A percentile compares a stretch with the other conserved stretches of the same genome.
Conservation (phyloP, 768 basidiomycete genomes). For the Tylopilus intermedius region DNA sequence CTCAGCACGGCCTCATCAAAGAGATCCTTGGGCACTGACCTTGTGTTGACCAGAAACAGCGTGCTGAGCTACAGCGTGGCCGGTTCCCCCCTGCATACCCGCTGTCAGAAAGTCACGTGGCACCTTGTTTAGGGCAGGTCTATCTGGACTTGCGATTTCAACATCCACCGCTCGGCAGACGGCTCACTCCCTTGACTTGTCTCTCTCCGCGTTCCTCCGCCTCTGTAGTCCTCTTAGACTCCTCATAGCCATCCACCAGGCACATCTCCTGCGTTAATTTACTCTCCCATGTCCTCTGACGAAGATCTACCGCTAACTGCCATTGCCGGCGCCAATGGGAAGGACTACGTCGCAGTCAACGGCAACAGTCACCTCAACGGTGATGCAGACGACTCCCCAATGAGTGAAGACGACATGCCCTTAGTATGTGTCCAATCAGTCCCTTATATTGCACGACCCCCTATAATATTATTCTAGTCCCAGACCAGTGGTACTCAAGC, state of each 20-base stretch:
- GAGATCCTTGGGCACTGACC: slow-evolving; percentile 12
- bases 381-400: slow-evolving; percentile 39
- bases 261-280: slow-evolving; percentile 8
- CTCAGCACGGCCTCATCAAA: slow-evolving; percentile 10
- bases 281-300: slow-evolving; percentile 51
- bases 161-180: slow-evolving; percentile 19
- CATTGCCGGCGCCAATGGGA: slow-evolving; percentile 37
- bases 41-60: slow-evolving; percentile 13
- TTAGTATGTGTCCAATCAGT: slow-evolving; percentile 44
- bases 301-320: slow-evolving; percentile 50
- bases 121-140: slow-evolving; percentile 52
- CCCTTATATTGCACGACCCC: slow-evolving; percentile 6
- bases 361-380: slow-evolving; percentile 37
- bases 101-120: slow-evolving; percentile 23
- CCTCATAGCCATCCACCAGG: background rate
- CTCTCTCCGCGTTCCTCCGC: slow-evolving; percentile 28
- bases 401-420: slow-evolving; percentile 71
- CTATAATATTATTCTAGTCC: slow-evolving; percentile 39
- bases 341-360: slow-evolving; percentile 42
- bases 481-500: slow-evolving; percentile 50
- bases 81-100: background rate
- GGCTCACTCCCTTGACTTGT: slow-evolving; percentile 26
- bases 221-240: slow-evolving; percentile 6
- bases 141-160: slow-evolving; percentile 37
- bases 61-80: background rate